Base-by-base conservation (phyloP, 1,139 yeast genomes). In the Blastobotrys raffinosifermentans region DNA sequence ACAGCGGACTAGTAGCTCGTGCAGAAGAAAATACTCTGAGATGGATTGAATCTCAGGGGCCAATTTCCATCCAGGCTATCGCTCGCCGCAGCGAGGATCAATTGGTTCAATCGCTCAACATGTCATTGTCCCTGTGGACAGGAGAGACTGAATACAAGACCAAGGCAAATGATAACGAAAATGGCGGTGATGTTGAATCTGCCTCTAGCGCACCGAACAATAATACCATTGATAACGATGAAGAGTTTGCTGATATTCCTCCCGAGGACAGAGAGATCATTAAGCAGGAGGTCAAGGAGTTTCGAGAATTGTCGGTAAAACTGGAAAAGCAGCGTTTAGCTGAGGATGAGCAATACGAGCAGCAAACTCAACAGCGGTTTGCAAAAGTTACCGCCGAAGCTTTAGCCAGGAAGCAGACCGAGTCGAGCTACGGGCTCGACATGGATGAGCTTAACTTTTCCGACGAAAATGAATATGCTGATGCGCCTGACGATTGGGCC, bases 231-330 rank as follows among this genome's bases (percentile, higher is more conserved):
- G 7, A 8, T 13, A 25, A 32, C 9, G 26, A 16, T 10, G 14
- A 26, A 30, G 38, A 32, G 13, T 20, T 32, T 5, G 20, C 18
- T n/a, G 33, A 29, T 13, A 36, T 55, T 13, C 51, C 54, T 2
- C 44, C 48, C 5, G 59, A 54, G 17, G 60, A 57, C 25, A 45
- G 56, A 4, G 58, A 48, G 4, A 43, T 45, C 15, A 45, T 58
- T 18, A 47, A 50, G 25, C 43, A 46, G 22, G 66, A 61, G 30
- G 60, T 61, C 31, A 49, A 50, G 16, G 45, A 51, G 26, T 61
- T 61, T 42, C 39, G 66, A 39, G 50, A 58, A 23, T 56, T 56
- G 16, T 50, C 64, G 2, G 41, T 53, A 39, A 50, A 37, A 35
- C 43, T 38, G 29, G 57, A 48, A 40, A 47, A 39, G 40, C 45